Percentiles rank a stretch among this genome's conserved stretches.
phyloP scores from a whole-genome alignment of 2,329 filamentous ascomycete genomes.

The Botrytis paeoniae region DNA sequence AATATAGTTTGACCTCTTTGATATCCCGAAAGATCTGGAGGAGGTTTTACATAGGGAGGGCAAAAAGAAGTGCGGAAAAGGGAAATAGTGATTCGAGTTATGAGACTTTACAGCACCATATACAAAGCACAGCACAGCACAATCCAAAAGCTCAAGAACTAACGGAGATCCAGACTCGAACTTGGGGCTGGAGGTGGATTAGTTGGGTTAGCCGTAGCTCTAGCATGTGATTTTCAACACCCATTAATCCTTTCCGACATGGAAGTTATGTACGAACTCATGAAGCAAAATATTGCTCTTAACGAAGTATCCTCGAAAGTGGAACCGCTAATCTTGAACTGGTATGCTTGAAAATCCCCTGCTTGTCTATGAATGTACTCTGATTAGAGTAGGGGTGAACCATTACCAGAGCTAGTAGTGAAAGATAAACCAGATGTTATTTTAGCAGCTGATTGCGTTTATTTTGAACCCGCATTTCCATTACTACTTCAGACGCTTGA shows the following conservation, averaged over 20 bases:
- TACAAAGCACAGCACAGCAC: not conserved
- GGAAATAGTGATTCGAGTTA: not conserved
- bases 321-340: slow-evolving; percentile 72
- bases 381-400: slow-evolving; percentile 52
- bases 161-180: slow-evolving; percentile 65
- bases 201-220: slow-evolving; percentile 65
- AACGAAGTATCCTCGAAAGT: slow-evolving; percentile 67
- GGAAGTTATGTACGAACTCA: slow-evolving; percentile 76
- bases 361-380: not conserved
- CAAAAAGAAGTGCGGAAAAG: not conserved
- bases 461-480: slow-evolving; percentile 94
- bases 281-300: slow-evolving; percentile 81
- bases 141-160: not conserved
- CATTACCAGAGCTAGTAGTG: slow-evolving; percentile 52
- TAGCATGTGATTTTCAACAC: slow-evolving; percentile 51
- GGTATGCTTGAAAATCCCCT: slow-evolving; percentile 50
- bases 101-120: not conserved
- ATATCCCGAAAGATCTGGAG: not conserved
- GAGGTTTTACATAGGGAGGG: not conserved
- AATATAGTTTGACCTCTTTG: not conserved
- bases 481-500: slow-evolving; percentile 75
- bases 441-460: slow-evolving; percentile 94
- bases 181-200: slow-evolving; percentile 89
- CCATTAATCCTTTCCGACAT: slow-evolving; percentile 85
- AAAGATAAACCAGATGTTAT: slow-evolving; percentile 70